phyloP scores from a whole-genome alignment of 164 flowering plant species.

The Nelumbo lutea region DNA sequence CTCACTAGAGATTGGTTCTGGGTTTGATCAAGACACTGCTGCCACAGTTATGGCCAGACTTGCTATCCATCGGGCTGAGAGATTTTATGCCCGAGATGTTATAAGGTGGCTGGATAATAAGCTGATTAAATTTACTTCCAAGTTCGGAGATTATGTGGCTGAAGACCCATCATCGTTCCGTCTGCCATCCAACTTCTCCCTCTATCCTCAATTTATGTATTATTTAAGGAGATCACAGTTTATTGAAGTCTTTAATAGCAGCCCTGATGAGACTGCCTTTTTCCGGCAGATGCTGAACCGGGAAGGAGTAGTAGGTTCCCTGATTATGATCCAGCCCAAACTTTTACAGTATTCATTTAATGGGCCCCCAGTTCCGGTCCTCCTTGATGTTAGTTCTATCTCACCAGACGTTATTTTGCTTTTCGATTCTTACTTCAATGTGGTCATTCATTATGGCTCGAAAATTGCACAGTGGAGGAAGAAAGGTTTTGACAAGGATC shows the following conservation, averaged over 20 bases:
- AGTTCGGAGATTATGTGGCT: conserved; percentile 77
- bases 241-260: conserved; percentile 72
- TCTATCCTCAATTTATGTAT: conserved; percentile 91
- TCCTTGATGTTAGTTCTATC: conserved; percentile 73
- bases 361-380: conserved; percentile 83
- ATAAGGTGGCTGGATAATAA: conserved; percentile 77
- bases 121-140: conserved; percentile 60
- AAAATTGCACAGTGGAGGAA: conserved; percentile 86
- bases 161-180: conserved; percentile 91
- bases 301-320: conserved; percentile 73
- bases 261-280: conserved; percentile 88
- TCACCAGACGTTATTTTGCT: conserved; percentile 77
- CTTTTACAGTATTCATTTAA: conserved; percentile 79
- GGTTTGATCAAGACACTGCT: conserved; percentile 97
- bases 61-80: conserved; percentile 62
- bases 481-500: conserved; percentile 69
- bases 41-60: conserved; percentile 88
- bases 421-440: conserved; percentile 80
- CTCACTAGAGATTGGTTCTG: conserved; percentile 68
- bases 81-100: conserved; percentile 57
- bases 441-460: conserved; percentile 84
- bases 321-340: conserved; percentile 89
- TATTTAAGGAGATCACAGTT: conserved; percentile 89
- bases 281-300: conserved; percentile 71
- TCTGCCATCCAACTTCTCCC: conserved; percentile 70